phyloP scores from a whole-genome alignment of 192 early-diverging fungal species.

The Backusella circina region DNA sequence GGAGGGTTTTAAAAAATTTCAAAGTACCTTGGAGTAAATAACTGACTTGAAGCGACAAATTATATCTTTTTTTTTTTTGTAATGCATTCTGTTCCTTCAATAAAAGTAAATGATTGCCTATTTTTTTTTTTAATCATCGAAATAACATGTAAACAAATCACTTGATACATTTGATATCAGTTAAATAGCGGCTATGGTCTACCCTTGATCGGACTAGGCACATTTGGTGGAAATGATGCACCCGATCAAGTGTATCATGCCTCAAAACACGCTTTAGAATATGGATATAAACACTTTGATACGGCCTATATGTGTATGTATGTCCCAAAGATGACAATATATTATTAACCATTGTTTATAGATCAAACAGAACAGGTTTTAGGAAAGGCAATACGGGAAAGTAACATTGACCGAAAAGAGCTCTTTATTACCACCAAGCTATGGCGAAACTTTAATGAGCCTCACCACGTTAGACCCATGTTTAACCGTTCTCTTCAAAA shows the following conservation, averaged over 20 bases:
- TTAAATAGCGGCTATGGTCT: constrained; percentile 27
- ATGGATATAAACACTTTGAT: constrained; percentile 27
- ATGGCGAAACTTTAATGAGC: constrained; percentile 54
- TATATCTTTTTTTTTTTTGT: not conserved
- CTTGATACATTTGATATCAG: not conserved
- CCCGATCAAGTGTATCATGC: constrained; percentile 25
- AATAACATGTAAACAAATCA: not conserved
- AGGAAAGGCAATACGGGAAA: constrained; percentile 60
- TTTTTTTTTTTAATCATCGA: too few relatives aligned
- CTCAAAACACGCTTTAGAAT: constrained; percentile 14
- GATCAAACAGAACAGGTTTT: constrained; percentile 17
- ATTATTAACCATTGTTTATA: not conserved
- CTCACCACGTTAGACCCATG: constrained; percentile 43
- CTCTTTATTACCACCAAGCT: constrained; percentile 75
- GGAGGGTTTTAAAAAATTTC: not conserved
- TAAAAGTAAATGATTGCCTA: not conserved
- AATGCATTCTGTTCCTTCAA: not conserved
- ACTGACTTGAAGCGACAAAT: not conserved
- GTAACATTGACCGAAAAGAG: constrained; percentile 56
- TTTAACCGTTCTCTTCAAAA: constrained; percentile 47
- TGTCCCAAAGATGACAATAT: not conserved
- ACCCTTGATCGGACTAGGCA: constrained; percentile 26
- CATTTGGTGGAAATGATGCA: constrained; percentile 24
- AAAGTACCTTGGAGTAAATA: not conserved
- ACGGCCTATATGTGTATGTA: constrained; percentile 24